Evolutionary conservation across 371 early-diverging fungal genomes (phyloP), one percentile per base, ranked within the genome.

Genomic region (Syncephalastrum sp.): DNA sequence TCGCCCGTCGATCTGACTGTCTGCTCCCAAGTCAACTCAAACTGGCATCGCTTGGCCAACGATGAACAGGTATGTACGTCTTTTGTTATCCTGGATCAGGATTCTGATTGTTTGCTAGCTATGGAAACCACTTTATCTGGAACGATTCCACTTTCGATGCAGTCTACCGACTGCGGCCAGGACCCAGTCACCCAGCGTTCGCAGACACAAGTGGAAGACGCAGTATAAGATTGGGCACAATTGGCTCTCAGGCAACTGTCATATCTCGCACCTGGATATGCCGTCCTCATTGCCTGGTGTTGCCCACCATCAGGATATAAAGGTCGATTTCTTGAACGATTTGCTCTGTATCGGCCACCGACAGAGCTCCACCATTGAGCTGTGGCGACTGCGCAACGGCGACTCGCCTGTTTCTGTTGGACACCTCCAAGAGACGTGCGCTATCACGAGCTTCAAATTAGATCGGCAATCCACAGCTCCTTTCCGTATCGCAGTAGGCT

Each of bases 81-180:
- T 42, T 25, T 14, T 24, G 7, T 45, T 10, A 42, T 10, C n/a
- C 3, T 50, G 19, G 17, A 14, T 17, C 0, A 5, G 4, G 33
- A 29, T 5, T 16, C 21, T 50, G 51, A 13, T 50, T 15, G 14
- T 12, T 27, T 10, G n/a, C 27, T 54, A 81, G 81, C 60, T 81
- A n/a, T 81, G 81, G 81, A 79, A 75, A 52, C 68, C 69, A 5
- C 61, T 81, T 3, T 81, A 69, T 57, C 44, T 69, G 16, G 50
- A 47, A 4, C 65, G 70, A 14, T 81, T 79, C 48, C 56, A 54
- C 15, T 51, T 16, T 7, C 21, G 38, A 10, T 14, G 29, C 6
- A 51, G 17, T 24, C 13, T 33, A 46, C 33, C 23, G n/a, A 10
- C 51, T 51, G 49, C 38, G 15, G 27, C 33, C 19, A 50, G 53